Evolutionary conservation across 2,329 filamentous ascomycete species (phyloP), one percentile per base, ranked within the genome.

Genomic region (Arthrinium puccinioides): DNA sequence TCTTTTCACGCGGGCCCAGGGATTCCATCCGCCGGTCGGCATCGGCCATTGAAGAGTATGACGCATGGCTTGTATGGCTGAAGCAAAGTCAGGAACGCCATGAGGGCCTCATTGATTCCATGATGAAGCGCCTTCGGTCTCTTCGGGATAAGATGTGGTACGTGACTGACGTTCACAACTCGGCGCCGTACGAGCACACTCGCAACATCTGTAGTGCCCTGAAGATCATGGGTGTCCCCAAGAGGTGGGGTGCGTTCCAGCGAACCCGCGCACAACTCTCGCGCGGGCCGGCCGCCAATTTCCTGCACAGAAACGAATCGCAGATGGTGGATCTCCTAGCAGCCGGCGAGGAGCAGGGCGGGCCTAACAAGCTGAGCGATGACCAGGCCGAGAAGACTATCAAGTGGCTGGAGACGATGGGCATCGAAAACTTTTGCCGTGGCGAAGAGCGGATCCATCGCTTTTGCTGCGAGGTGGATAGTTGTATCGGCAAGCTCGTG

Each of bases 81-180:
- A 87, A 87, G 53, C 84, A 87, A 48, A 87, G 82, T 18, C 81
- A 90, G 51, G 84, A 87, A 51, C 76, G 84, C 4, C 80, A 88
- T 32, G 86, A 90, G 50, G 74, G 72, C 3, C 73, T 79, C 10
- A 81, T 89, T 24, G 82, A 87, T 27, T 71, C 77, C 5, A 85
- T 87, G 76, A 84, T 87, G 71, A 70, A 72, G 41, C 77, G 78
- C 5, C 70, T 92, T 25, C 77, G 81, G 40, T 80, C 83, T 16
- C 70, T 96, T 26, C 79, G 92, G 28, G 86, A 95, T 57, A 97
- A 97, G 69, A 95, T 97, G 86, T 98, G 92, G 92, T 98, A 94
- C 57, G 85, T 92, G 42, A 90, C 86, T 2, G 88, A 96, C 57
- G 89, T 97, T 20, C 83, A 87, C 44, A 89, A 90, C 51, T 96